Conservation (phyloP, 768 basidiomycete species). For the Boletus reticulatus region DNA sequence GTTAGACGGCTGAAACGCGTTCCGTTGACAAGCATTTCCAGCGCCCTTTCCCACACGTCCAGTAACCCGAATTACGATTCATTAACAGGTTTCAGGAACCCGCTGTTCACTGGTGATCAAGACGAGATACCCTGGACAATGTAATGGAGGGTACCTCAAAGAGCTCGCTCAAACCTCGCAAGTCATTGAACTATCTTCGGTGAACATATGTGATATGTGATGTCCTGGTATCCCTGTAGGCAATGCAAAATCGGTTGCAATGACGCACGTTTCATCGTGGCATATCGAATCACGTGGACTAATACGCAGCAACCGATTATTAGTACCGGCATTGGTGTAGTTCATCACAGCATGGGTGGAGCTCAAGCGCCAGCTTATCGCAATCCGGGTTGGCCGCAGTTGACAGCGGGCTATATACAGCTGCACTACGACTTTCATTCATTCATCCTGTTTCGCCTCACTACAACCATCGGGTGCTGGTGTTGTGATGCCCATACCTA, state of each 20-base stretch:
- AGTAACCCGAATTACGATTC: too few relatives aligned
- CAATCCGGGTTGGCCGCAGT: neutral
- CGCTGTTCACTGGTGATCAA: neutral
- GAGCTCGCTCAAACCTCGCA: too few relatives aligned
- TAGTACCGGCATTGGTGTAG: neutral
- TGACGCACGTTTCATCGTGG: neutral
- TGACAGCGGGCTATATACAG: slow-evolving; percentile 10
- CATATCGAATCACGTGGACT: neutral
- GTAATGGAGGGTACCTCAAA: too few relatives aligned
- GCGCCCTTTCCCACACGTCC: neutral
- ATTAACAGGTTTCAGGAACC: neutral
- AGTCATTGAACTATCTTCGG: too few relatives aligned
- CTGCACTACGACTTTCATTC: neutral
- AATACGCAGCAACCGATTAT: too few relatives aligned
- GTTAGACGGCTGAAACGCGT: slow-evolving; percentile 4
- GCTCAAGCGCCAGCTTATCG: neutral
- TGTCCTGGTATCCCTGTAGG: too few relatives aligned
- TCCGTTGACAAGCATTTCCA: too few relatives aligned
- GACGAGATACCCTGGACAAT: neutral
- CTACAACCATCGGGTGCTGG: neutral
- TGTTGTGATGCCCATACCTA: slow-evolving; percentile 15
- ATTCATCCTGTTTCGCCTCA: neutral
- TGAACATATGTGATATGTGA: too few relatives aligned
- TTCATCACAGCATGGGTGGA: neutral
- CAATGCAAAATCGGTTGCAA: neutral